Conservation (phyloP, 441 rosid genomes). For the Populus hybrid region DNA sequence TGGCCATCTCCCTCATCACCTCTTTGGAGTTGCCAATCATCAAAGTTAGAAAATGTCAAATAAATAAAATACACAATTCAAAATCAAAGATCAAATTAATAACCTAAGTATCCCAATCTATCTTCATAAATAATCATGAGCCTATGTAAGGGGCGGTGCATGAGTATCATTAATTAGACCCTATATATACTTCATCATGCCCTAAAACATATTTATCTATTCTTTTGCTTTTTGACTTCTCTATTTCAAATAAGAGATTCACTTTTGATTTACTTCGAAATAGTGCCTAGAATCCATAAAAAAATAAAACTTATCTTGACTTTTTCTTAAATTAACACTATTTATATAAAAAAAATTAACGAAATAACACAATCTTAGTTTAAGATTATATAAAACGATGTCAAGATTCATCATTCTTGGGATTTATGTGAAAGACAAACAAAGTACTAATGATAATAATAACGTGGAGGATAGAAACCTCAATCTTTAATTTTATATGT, state of each 20-base stretch:
- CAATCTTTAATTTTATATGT: not conserved
- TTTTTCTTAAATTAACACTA: too few species aligned
- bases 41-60: conserved; percentile 10
- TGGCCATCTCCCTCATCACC: not conserved
- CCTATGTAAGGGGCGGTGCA: not conserved
- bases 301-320: not conserved
- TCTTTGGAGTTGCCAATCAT: conserved; percentile 26
- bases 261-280: conserved; percentile 12
- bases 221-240: conserved; percentile 8
- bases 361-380: too few species aligned
- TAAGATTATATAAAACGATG: not conserved
- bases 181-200: not conserved
- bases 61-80: not conserved
- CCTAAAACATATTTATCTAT: not conserved
- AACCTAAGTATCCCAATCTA: not conserved
- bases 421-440: not conserved
- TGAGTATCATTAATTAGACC: conserved; percentile 3
- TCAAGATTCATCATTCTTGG: not conserved
- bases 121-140: not conserved
- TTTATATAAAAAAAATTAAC: too few species aligned
- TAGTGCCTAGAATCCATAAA: not conserved
- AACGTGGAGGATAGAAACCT: not conserved
- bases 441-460: too few species aligned
- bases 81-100: not conserved
- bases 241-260: conserved; percentile 20